A percentile compares a stretch with the other conserved stretches of the same genome.
Evolutionary conservation across 805 yeast species (phyloP).

Genomic region (Lipomyces mesembrius): DNA sequence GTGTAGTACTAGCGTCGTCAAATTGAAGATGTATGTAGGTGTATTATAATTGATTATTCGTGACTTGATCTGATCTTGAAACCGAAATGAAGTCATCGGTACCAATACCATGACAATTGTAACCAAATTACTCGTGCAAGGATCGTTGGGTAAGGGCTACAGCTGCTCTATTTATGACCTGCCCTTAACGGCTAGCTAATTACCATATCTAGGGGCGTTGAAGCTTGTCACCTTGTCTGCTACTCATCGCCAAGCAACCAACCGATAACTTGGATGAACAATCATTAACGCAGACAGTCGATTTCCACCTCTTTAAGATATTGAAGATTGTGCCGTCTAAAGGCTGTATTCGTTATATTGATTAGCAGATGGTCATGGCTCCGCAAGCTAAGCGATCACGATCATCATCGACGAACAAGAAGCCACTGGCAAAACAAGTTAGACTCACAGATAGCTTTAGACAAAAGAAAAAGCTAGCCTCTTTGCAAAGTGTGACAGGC

Average conservation of each 20-base stretch:
- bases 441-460: constrained; percentile 25
- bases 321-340: not conserved
- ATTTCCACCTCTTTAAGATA: not conserved
- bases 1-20: not conserved
- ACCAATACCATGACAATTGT: not conserved
- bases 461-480: constrained; percentile 15
- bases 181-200: not conserved
- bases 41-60: not conserved
- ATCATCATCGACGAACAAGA: constrained; percentile 6
- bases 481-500: not conserved
- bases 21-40: not conserved
- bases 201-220: not conserved
- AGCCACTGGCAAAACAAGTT: constrained; percentile 18
- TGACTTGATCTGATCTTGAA: not conserved
- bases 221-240: not conserved
- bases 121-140: not conserved
- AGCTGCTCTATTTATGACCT: not conserved
- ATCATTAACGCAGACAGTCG: not conserved
- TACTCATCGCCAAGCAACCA: not conserved
- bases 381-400: constrained; percentile 15
- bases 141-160: not conserved
- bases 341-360: not conserved
- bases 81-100: not conserved
- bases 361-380: not conserved
- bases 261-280: not conserved